phyloP scores from a whole-genome alignment of 2,329 filamentous ascomycete species.

The Claviceps sorghi region DNA sequence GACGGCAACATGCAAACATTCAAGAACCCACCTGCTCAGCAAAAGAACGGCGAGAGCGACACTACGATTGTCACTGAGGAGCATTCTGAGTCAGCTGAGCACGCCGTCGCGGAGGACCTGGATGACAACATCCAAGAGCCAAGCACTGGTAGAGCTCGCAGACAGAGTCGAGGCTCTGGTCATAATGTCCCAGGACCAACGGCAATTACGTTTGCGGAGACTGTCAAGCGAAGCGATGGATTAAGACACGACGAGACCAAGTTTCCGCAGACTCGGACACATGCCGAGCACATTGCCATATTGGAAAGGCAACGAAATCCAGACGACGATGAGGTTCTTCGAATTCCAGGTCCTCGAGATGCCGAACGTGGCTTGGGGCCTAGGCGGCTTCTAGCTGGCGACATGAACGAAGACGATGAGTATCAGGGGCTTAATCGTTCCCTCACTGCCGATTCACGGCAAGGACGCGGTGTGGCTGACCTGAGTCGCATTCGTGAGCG shows the following conservation, averaged over 20 bases:
- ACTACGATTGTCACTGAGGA: constrained; percentile 17
- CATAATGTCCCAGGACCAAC: constrained; percentile 10
- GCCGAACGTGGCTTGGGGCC: constrained; percentile 71
- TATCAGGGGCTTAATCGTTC: constrained; percentile 13
- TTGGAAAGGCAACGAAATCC: constrained; percentile 69
- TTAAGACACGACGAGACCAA: constrained; percentile 33
- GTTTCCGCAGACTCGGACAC: constrained; percentile 34
- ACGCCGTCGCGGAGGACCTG: constrained; percentile 2
- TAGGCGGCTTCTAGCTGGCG: constrained; percentile 29
- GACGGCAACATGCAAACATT: constrained; percentile 20
- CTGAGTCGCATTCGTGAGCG: constrained; percentile 19
- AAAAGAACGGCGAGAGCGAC: constrained; percentile 24
- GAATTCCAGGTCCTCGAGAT: constrained; percentile 84
- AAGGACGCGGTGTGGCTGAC: constrained; percentile 10
- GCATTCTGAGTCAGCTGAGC: not conserved
- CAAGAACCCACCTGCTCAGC: constrained; percentile 7
- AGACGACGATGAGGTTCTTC: constrained; percentile 57
- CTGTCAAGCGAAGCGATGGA: constrained; percentile 45
- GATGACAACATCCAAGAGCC: not conserved
- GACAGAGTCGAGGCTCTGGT: constrained; percentile 1
- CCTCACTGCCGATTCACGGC: constrained; percentile 13
- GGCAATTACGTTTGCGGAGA: constrained; percentile 53
- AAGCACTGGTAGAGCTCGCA: not conserved
- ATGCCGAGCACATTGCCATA: constrained; percentile 78
- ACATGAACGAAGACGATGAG: constrained; percentile 23